phyloP scores from a whole-genome alignment of 768 basidiomycete genomes.

The Suillus decipiens region DNA sequence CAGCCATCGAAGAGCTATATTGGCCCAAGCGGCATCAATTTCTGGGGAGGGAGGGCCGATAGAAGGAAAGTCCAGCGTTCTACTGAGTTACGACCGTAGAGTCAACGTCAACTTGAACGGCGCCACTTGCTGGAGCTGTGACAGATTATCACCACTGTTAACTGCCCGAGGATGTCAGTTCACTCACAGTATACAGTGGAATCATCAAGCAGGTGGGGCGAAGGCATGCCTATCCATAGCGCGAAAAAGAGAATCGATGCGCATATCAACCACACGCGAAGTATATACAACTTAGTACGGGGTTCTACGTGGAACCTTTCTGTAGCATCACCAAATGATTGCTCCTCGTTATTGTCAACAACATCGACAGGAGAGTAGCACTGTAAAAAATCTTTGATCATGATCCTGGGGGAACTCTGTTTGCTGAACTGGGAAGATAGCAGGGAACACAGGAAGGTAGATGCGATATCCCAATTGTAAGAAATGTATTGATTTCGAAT shows the following conservation, averaged over 20 bases:
- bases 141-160: neutral
- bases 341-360: neutral
- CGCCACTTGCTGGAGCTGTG: conserved; percentile 13
- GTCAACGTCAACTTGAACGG: conserved; percentile 10
- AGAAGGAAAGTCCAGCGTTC: conserved; percentile 8
- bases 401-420: neutral
- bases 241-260: conserved; percentile 7
- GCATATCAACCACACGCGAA: neutral
- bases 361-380: neutral
- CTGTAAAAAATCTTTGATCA: neutral
- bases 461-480: too few species aligned
- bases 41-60: neutral
- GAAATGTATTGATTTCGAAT: too few species aligned
- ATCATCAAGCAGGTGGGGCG: neutral
- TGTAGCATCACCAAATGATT: neutral
- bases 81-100: conserved; percentile 13
- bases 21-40: too few species aligned
- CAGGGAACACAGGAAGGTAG: too few species aligned
- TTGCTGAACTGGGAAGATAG: neutral
- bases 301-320: neutral
- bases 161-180: neutral
- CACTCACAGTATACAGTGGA: conserved; percentile 2
- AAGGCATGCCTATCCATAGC: conserved; percentile 10
- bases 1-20: too few species aligned
- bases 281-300: neutral